Base-by-base conservation (phyloP, 164 flowering plant species). In the Piper longum region DNA sequence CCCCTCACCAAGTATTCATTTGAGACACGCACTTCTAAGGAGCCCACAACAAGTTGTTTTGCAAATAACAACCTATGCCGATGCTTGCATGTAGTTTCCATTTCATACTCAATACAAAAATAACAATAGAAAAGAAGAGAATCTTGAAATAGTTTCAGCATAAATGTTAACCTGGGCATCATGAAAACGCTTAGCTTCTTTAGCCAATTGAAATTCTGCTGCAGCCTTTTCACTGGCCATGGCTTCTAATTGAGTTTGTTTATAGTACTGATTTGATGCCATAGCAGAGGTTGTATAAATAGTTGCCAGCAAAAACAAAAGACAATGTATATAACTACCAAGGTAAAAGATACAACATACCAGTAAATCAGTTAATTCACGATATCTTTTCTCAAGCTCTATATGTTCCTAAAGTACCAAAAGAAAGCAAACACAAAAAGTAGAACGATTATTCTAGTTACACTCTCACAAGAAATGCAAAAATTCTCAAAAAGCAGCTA, bases 201-300 rank as follows among this genome's bases (percentile, higher is more conserved):
- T 95, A 77, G 91, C 99, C 79, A 91, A 74, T 67, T 95, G 99
- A 76, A 95, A 95, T 69, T 86, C 95, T 62, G 96, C 91, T 45
- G 98, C 98, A 74, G 98, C 90, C 67, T 95, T 95, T 77, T 91
- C 99, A 78, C 91, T 89, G 41, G 96, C 81, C 96, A 95, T 86
- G 59, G 91, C 72, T 77, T 95, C 36, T 26, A 26, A 26, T 26
- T 26, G 36, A 26, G 36, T 26, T 26, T 95, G 99, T 82, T 95
- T 95, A 77, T 65, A 55, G 12, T 63, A 56, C 44, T 42, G 16
- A 68, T 26, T 36, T 13, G 41, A 41, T 7, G n/a, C 48, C 48
- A 60, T 26, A 26, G 36, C 36, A 26, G 36, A 26, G 36, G 36
- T 26, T 26, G 36, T 26, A 26, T 26, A 26, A 26, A 26, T 26